phyloP scores from a whole-genome alignment of 768 basidiomycete species.

The Pleurotus sapidus region DNA sequence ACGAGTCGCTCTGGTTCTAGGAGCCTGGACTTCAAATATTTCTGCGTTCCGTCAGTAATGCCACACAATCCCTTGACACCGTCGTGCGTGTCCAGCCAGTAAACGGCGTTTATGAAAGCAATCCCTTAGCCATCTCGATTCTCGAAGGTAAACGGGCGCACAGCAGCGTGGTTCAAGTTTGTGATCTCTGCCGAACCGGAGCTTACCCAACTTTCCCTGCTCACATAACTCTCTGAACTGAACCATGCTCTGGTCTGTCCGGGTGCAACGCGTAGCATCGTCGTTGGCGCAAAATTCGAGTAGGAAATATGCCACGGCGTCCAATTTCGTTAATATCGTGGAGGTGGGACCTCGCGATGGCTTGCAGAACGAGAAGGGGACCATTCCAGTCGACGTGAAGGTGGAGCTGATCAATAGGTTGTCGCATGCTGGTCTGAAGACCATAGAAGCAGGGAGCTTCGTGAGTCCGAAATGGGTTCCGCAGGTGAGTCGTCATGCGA shows the following conservation, averaged over 20 bases:
- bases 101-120: too few species aligned
- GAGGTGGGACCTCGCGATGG: conserved; percentile 93
- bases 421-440: conserved; percentile 59
- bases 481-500: conserved; percentile 49
- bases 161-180: too few species aligned
- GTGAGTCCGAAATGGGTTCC: conserved; percentile 94
- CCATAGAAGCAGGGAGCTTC: conserved; percentile 85
- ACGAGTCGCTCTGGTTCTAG: too few species aligned
- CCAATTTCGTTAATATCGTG: conserved; percentile 62
- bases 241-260: not conserved
- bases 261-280: not conserved
- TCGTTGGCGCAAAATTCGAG: not conserved
- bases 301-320: conserved; percentile 20
- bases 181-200: too few species aligned
- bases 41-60: too few species aligned
- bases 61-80: too few species aligned
- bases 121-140: too few species aligned
- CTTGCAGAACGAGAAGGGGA: conserved; percentile 81
- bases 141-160: too few species aligned
- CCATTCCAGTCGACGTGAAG: conserved; percentile 72
- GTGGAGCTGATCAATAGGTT: conserved; percentile 79
- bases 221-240: too few species aligned
- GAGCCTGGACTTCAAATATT: too few species aligned
- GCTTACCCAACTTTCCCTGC: too few species aligned
- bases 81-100: too few species aligned